A percentile compares a stretch with the other conserved stretches of the same genome.
Evolutionary conservation across 139 green algal species (phyloP).

Genomic region (Chloropicon primus): DNA sequence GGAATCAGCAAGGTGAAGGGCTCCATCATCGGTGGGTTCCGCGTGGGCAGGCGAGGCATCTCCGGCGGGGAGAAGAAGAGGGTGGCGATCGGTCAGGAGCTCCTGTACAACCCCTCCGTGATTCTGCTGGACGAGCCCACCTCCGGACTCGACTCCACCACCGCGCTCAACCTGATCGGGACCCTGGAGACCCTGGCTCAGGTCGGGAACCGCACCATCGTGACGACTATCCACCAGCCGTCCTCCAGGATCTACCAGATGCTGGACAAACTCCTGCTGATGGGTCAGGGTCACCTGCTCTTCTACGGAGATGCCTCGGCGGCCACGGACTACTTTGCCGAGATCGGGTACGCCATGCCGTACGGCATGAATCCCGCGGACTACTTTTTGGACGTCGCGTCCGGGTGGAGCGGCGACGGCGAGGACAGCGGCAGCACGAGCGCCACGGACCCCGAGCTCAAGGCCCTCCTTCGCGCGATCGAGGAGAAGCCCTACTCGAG

Average conservation of each 20-base stretch:
- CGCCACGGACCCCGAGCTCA: not conserved
- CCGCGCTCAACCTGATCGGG: slow-evolving; percentile 67
- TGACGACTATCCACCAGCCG: slow-evolving; percentile 2
- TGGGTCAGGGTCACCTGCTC: not conserved
- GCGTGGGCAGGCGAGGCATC: slow-evolving; percentile 53
- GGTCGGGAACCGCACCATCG: not conserved
- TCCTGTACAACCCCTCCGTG: not conserved
- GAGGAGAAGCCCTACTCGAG: not conserved
- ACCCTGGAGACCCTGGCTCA: slow-evolving; percentile 27
- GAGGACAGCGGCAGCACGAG: not conserved
- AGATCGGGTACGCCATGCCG: slow-evolving; percentile 16
- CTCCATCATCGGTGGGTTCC: slow-evolving; percentile 80
- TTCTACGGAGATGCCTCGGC: not conserved
- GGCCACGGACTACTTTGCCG: slow-evolving; percentile 12
- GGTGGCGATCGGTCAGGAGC: not conserved
- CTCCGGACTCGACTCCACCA: slow-evolving; percentile 18
- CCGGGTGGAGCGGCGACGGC: not conserved
- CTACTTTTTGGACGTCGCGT: slow-evolving; percentile 29
- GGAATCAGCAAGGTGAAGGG: slow-evolving; percentile 55
- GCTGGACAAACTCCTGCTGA: not conserved
- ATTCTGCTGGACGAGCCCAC: slow-evolving; percentile 2
- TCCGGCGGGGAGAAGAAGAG: slow-evolving; percentile 5
- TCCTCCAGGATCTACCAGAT: not conserved
- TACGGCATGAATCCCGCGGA: slow-evolving; percentile 30
- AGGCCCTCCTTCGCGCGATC: not conserved